phyloP scores from a whole-genome alignment of 2,329 filamentous ascomycete genomes.

The Scleromitrula shiraiana region DNA sequence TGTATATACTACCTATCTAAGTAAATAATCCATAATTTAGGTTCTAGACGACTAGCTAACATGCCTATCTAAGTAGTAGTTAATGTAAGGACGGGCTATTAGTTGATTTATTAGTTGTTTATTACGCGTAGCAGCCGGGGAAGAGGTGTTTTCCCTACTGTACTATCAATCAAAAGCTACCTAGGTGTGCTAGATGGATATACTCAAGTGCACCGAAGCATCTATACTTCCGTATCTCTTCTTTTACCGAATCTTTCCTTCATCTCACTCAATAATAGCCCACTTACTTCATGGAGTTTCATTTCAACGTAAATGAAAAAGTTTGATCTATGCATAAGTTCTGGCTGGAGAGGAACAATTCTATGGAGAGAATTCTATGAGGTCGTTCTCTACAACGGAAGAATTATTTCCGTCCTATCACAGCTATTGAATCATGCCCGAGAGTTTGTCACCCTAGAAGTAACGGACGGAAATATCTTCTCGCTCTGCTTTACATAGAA shows the following conservation, averaged over 20 bases:
- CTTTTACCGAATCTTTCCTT: not conserved
- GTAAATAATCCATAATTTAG: too few species aligned
- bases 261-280: not conserved
- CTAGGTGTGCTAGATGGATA: too few species aligned
- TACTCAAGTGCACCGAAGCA: too few species aligned
- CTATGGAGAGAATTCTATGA: not conserved
- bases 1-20: too few species aligned
- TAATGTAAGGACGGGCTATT: too few species aligned
- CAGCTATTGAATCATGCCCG: not conserved
- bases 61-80: too few species aligned
- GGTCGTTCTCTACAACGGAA: constrained; percentile 4
- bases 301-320: too few species aligned
- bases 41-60: too few species aligned
- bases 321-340: not conserved
- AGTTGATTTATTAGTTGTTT: too few species aligned
- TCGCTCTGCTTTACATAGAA: not conserved
- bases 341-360: not conserved
- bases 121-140: too few species aligned
- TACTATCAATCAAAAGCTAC: too few species aligned
- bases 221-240: not conserved
- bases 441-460: constrained; percentile 2
- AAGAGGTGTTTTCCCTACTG: too few species aligned
- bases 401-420: constrained; percentile 6
- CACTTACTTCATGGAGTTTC: not conserved
- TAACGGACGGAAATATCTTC: not conserved